phyloP scores from a whole-genome alignment of 805 yeast genomes.

The Blastobotrys americana region DNA sequence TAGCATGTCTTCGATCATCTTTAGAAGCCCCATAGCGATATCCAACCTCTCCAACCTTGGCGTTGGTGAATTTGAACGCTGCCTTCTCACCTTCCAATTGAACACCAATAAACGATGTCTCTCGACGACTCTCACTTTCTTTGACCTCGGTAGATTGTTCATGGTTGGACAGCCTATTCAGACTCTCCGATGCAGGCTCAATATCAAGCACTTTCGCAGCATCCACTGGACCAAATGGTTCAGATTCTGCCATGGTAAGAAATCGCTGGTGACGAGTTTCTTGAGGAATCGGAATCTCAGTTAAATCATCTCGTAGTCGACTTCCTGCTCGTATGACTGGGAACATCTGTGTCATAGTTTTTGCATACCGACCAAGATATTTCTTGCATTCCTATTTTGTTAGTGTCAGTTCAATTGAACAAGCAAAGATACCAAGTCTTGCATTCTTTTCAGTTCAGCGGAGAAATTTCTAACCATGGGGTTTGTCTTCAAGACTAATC shows the following conservation, averaged over 20 bases:
- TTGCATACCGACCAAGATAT: slow-evolving; percentile 36
- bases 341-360: slow-evolving; percentile 68
- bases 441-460: background rate
- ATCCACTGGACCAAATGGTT: slow-evolving; percentile 92
- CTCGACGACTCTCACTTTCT: slow-evolving; percentile 21
- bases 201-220: slow-evolving; percentile 79
- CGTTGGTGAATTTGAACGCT: slow-evolving; percentile 66
- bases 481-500: slow-evolving; percentile 77
- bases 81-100: slow-evolving; percentile 62
- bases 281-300: slow-evolving; percentile 90
- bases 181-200: slow-evolving; percentile 79
- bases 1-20: slow-evolving; percentile 81
- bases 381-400: too few relatives aligned
- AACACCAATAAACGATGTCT: slow-evolving; percentile 43
- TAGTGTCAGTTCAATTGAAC: too few relatives aligned
- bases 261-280: slow-evolving; percentile 77
- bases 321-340: slow-evolving; percentile 36
- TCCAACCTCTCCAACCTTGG: slow-evolving; percentile 80
- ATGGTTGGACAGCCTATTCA: slow-evolving; percentile 51
- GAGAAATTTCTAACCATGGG: slow-evolving; percentile 43
- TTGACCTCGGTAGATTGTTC: slow-evolving; percentile 33
- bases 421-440: background rate
- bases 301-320: slow-evolving; percentile 53
- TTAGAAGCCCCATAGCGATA: slow-evolving; percentile 84
- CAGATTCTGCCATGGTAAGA: slow-evolving; percentile 84